Evolutionary conservation across 805 yeast species (phyloP), one percentile per base, ranked within the genome.

Genomic region (Ogataea henricii): DNA sequence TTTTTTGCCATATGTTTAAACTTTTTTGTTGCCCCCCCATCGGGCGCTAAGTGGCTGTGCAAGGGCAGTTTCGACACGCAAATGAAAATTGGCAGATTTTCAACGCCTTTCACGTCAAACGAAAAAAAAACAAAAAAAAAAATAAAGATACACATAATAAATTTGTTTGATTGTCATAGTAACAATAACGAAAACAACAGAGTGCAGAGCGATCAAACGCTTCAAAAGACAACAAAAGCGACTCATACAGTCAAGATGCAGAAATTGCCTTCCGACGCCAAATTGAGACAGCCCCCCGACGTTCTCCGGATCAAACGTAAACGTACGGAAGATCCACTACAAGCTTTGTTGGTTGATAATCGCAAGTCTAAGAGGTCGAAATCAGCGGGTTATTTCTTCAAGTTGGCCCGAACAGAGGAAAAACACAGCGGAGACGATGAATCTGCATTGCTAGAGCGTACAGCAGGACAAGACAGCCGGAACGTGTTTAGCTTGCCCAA

Each of bases 311-410:
- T 92, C 63, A 92, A 94, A 67, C 77, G 98, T 49, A 85, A 86
- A 60, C 76, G 97, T 50, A 83, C 81, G 45, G 94, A 89, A 59
- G 97, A 89, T 56, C 96, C 97, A 2, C 73, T 92, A 20, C 89
- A 87, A 56, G 96, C 97, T 1, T 73, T 91, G 12, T 68, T 79
- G 8, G 57, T 79, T 22, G 81, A 77, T 43, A 72, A 71, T 33
- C 64, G 65, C 22, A 57, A 39, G 8, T 53, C 71, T 40, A 72
- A 81, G 56, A 60, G 79, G 45, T 69, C 78, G 16, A 69, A 63
- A 47, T 52, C 54, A 29, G 62, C 72, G 3, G 58, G 63, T 6
- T 70, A 59, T 46, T 58, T 80, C 51, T 72, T 81, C 69, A 74
- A 71, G 53, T 62, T 79, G 8, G 74, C 80, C 4, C 64, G 76